Percentiles rank a stretch among this genome's conserved stretches.
Conservation (phyloP, 305 asterid species). For the Euphrasia arctica region DNA sequence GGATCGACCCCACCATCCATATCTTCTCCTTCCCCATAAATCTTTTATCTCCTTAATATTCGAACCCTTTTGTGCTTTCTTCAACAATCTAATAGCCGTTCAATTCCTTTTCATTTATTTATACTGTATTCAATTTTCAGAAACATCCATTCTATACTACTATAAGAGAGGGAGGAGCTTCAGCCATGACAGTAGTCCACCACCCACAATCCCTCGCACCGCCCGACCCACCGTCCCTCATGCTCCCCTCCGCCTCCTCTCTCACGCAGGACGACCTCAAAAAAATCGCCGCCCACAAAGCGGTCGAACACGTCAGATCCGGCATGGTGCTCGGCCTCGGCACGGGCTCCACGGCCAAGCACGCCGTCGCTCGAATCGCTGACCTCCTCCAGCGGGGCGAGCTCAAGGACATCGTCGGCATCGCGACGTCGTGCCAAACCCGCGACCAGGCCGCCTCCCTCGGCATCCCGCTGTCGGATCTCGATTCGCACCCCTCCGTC, state of each 20-base stretch:
- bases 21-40: background rate
- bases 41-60: background rate
- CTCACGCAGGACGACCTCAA: constrained; percentile 76
- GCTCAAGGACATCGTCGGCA: constrained; percentile 62
- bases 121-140: background rate
- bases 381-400: constrained; percentile 55
- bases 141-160: background rate
- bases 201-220: constrained; percentile 39
- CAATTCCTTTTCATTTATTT: background rate
- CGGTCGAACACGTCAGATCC: constrained; percentile 83
- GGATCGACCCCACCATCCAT: background rate
- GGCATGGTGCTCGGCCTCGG: constrained; percentile 93
- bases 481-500: constrained; percentile 59
- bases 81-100: constrained; percentile 24
- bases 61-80: background rate
- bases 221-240: constrained; percentile 32
- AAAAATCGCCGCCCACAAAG: constrained; percentile 77
- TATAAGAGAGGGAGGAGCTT: background rate
- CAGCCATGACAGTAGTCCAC: constrained; percentile 61
- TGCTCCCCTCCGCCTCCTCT: constrained; percentile 41
- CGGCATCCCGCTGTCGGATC: constrained; percentile 79
- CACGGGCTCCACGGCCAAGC: constrained; percentile 93
- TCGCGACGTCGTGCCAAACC: constrained; percentile 70
- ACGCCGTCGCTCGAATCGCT: constrained; percentile 76
- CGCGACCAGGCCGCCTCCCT: constrained; percentile 60